Percentiles rank a stretch among this genome's conserved stretches.
Conservation (phyloP, 495 filamentous ascomycete species). For the Aspergillus steynii region DNA sequence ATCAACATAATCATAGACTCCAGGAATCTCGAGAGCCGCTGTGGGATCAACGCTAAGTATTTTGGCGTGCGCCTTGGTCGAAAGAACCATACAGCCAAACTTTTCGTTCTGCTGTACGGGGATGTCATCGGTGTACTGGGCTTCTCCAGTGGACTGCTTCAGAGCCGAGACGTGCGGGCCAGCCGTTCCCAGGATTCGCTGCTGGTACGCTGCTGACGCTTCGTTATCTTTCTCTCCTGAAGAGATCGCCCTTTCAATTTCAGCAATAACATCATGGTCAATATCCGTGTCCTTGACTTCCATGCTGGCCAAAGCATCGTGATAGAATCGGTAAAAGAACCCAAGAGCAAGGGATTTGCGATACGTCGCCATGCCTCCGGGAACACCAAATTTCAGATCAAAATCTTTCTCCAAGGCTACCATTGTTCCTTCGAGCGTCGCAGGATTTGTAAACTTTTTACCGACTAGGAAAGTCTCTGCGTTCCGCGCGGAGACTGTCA, state of each 20-base stretch:
- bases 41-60: constrained; percentile 73
- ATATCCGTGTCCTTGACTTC: constrained; percentile 45
- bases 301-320: constrained; percentile 61
- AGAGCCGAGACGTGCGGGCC: constrained; percentile 86
- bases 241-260: constrained; percentile 63
- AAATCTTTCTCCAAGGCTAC: constrained; percentile 84
- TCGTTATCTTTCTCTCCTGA: constrained; percentile 55
- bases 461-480: constrained; percentile 69
- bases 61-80: constrained; percentile 86
- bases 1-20: constrained; percentile 66
- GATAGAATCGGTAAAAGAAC: constrained; percentile 89
- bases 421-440: constrained; percentile 86
- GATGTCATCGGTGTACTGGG: constrained; percentile 96
- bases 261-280: constrained; percentile 54
- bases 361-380: constrained; percentile 95
- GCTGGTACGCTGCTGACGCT: constrained; percentile 52
- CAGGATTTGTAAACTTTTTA: constrained; percentile 75
- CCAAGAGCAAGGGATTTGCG: constrained; percentile 84
- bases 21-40: constrained; percentile 74
- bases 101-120: constrained; percentile 84
- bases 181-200: constrained; percentile 78
- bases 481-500: constrained; percentile 78
- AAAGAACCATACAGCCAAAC: constrained; percentile 83
- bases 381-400: constrained; percentile 79
- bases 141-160: constrained; percentile 92